Conservation (phyloP, 371 early-diverging fungal species). For the Agmasoma carcini region DNA sequence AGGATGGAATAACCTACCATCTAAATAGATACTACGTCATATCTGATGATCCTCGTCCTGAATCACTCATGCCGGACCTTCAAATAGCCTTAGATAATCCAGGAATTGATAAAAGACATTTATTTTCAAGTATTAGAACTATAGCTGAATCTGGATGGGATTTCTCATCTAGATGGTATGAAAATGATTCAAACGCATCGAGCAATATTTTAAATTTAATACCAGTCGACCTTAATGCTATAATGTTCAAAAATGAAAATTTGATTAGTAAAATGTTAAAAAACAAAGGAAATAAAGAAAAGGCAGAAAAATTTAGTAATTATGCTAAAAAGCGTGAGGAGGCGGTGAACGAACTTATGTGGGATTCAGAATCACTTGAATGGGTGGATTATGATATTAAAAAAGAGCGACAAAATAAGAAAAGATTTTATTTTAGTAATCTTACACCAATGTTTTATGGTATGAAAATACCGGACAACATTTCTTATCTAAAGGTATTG, state of each 20-base stretch:
- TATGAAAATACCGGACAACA: conserved; percentile 51
- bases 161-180: conserved; percentile 62
- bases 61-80: conserved; percentile 62
- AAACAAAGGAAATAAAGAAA: conserved; percentile 27
- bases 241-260: conserved; percentile 61
- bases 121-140: conserved; percentile 60
- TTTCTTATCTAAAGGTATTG: conserved; percentile 18
- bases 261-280: conserved; percentile 56
- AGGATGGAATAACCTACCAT: conserved; percentile 6
- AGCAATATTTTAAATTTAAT: conserved; percentile 59
- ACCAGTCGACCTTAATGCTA: conserved; percentile 69
- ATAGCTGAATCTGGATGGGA: conserved; percentile 78
- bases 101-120: conserved; percentile 27
- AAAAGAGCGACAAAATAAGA: conserved; percentile 47
- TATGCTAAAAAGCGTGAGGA: conserved; percentile 33
- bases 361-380: conserved; percentile 36
- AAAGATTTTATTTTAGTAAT: conserved; percentile 56
- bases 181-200: conserved; percentile 6
- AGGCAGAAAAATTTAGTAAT: conserved; percentile 29
- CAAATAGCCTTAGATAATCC: conserved; percentile 31
- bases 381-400: conserved; percentile 53
- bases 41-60: conserved; percentile 58
- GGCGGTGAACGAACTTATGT: conserved; percentile 52
- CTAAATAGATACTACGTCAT: conserved; percentile 27
- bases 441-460: conserved; percentile 52